A percentile compares a stretch with the other conserved stretches of the same genome.
Conservation (phyloP, 176 grass and related monocot genomes). For the Tuctoria greenei region DNA sequence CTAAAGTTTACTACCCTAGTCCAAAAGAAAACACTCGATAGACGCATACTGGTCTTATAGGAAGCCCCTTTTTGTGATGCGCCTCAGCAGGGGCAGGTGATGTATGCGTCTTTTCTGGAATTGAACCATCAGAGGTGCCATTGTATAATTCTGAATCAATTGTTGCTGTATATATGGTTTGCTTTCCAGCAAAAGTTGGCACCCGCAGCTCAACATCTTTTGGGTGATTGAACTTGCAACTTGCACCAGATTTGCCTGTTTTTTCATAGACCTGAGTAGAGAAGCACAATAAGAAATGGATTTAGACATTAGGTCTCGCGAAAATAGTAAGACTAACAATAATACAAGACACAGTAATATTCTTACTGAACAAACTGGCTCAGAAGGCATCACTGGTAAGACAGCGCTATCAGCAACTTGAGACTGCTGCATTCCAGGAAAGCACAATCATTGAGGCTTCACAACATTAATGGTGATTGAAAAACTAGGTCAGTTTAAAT, state of each 20-base stretch:
- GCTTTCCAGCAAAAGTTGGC: conserved; percentile 32
- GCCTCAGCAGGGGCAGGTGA: conserved; percentile 42
- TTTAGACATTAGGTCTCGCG: conserved; percentile 10
- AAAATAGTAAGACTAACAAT: background rate
- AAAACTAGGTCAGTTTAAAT: conserved; percentile 2
- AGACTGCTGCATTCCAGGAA: conserved; percentile 47
- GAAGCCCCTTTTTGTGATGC: conserved; percentile 81
- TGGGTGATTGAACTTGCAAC: conserved; percentile 79
- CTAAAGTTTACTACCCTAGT: conserved; percentile 27
- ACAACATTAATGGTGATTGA: background rate
- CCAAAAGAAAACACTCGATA: conserved; percentile 26
- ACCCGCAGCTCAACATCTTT: conserved; percentile 52
- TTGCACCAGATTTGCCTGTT: conserved; percentile 74
- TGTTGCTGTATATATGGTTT: conserved; percentile 38
- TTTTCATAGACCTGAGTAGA: conserved; percentile 63
- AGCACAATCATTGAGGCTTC: conserved; percentile 22
- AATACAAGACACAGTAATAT: background rate
- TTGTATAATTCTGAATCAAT: conserved; percentile 35
- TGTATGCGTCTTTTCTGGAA: conserved; percentile 38
- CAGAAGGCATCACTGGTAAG: conserved; percentile 64
- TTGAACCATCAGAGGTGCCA: conserved; percentile 34
- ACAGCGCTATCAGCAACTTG: conserved; percentile 33
- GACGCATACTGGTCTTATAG: conserved; percentile 66
- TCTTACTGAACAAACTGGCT: conserved; percentile 66
- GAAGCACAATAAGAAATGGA: conserved; percentile 17